Evolutionary conservation across 345 rosid species (phyloP).

Genomic region (Acer campestre): DNA sequence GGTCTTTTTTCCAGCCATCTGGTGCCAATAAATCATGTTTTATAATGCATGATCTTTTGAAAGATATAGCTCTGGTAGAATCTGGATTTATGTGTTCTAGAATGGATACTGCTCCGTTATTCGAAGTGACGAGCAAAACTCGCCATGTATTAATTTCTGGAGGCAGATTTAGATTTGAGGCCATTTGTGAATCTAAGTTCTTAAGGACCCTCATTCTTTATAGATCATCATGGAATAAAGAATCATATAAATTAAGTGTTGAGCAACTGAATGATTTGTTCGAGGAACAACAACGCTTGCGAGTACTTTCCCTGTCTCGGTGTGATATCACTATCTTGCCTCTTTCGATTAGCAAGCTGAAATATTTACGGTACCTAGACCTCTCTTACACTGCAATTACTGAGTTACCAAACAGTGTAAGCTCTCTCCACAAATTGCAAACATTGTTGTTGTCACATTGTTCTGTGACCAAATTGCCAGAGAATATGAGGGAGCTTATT

Average conservation of each 20-base stretch:
- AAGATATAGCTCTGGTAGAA: slow-evolving; percentile 20
- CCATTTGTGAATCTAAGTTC: not conserved
- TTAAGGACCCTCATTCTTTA: slow-evolving; percentile 16
- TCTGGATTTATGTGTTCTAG: slow-evolving; percentile 16
- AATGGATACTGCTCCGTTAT: not conserved
- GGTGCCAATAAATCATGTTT: not conserved
- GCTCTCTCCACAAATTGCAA: slow-evolving; percentile 19
- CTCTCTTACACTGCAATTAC: too few relatives aligned
- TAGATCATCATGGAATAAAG: not conserved
- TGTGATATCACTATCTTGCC: too few relatives aligned
- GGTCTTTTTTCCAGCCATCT: slow-evolving; percentile 24
- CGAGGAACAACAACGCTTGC: too few relatives aligned
- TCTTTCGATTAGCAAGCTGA: too few relatives aligned
- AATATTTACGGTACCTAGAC: too few relatives aligned
- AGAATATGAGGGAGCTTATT: slow-evolving; percentile 9
- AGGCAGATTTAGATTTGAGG: not conserved
- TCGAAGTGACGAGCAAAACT: not conserved
- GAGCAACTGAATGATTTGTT: not conserved
- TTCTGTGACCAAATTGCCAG: slow-evolving; percentile 14
- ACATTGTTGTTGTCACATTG: slow-evolving; percentile 16
- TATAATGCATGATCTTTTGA: slow-evolving; percentile 27
- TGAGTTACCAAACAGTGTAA: not conserved
- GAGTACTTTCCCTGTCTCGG: too few relatives aligned
- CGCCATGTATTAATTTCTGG: too few relatives aligned
- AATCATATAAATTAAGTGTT: slow-evolving; percentile 1